These are phyloP conservation scores for Aphanomyces astaci DNA, from an alignment of 352 stramenopile genomes.

Conservation along the genomic window DNA sequence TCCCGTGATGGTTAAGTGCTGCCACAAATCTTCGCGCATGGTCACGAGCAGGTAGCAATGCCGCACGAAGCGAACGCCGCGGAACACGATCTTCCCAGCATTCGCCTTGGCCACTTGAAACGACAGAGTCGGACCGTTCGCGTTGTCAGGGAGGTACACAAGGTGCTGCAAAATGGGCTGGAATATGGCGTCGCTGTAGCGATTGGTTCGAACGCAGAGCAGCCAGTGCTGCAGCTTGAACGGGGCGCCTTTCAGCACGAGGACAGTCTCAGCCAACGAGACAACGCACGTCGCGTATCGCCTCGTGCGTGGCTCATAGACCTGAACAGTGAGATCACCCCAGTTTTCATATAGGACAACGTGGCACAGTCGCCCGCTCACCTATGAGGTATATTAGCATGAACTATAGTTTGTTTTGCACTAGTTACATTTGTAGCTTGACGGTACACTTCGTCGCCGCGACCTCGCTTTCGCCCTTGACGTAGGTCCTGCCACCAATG, in stretches of 20 bases:
- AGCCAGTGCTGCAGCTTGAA: constrained; percentile 55
- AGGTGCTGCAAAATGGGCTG: constrained; percentile 15
- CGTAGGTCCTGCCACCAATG: constrained; percentile 53
- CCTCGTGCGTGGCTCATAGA: constrained; percentile 42
- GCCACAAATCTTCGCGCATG: constrained; percentile 13
- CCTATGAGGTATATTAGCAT: constrained; percentile 11
- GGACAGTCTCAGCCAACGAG: constrained; percentile 32
- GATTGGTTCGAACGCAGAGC: constrained; percentile 60
- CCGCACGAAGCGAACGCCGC: constrained; percentile 2
- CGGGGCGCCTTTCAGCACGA: constrained; percentile 33
- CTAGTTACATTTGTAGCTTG: constrained; percentile 36
- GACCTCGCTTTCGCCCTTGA: constrained; percentile 48
- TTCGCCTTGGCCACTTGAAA: neutral
- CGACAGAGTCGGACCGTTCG: neutral
- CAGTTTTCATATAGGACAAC: constrained; percentile 70
- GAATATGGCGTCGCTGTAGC: constrained; percentile 31
- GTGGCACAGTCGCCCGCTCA: constrained; percentile 44
- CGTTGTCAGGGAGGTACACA: neutral
- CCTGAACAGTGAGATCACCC: constrained; percentile 49
- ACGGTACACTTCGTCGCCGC: constrained; percentile 61
- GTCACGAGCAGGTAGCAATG: constrained; percentile 7
- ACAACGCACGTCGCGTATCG: constrained; percentile 33
- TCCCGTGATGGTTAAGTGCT: neutral
- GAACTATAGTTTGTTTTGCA: too few relatives aligned
- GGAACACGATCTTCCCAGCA: neutral